These are phyloP conservation scores for Spinacia oleracea DNA, from an alignment of 179 eudicot species.

Conservation along the genomic window DNA sequence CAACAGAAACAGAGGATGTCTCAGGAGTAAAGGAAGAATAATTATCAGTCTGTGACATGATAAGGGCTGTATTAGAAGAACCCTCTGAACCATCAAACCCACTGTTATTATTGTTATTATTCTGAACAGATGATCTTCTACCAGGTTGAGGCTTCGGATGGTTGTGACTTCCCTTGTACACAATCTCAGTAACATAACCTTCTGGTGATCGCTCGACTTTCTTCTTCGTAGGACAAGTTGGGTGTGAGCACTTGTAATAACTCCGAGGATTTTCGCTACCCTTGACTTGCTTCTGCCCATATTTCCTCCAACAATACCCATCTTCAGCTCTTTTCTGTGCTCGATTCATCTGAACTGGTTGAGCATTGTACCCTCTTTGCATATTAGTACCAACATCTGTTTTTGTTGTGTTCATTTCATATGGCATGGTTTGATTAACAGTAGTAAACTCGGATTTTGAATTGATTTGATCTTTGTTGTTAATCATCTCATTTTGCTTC, in stretches of 20 bases:
- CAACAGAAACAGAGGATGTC: slow-evolving; percentile 70
- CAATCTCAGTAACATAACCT: slow-evolving; percentile 83
- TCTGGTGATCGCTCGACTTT: slow-evolving; percentile 73
- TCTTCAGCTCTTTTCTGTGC: slow-evolving; percentile 73
- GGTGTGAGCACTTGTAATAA: slow-evolving; percentile 82
- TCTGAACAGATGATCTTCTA: slow-evolving; percentile 41
- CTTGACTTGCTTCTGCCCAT: slow-evolving; percentile 90
- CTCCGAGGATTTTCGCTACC: slow-evolving; percentile 92
- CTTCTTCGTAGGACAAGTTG: slow-evolving; percentile 84
- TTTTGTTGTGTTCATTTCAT: slow-evolving; percentile 30
- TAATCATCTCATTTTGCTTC: slow-evolving; percentile 37
- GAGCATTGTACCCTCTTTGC: slow-evolving; percentile 23
- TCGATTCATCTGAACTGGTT: slow-evolving; percentile 49
- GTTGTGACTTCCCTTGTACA: slow-evolving; percentile 87
- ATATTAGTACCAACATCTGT: slow-evolving; percentile 5
- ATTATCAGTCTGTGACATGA: slow-evolving; percentile 32
- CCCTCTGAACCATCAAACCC: slow-evolving; percentile 19
- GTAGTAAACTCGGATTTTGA: slow-evolving; percentile 27
- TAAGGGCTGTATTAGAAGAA: slow-evolving; percentile 27
- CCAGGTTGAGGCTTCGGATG: slow-evolving; percentile 88
- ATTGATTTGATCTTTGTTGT: slow-evolving; percentile 15
- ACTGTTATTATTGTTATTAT: slow-evolving; percentile 14
- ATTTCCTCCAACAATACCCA: slow-evolving; percentile 93
- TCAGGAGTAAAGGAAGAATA: slow-evolving; percentile 52
- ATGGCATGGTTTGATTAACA: slow-evolving; percentile 29